Base-by-base conservation (phyloP, 495 filamentous ascomycete species). In the Talaromyces thailandensis region DNA sequence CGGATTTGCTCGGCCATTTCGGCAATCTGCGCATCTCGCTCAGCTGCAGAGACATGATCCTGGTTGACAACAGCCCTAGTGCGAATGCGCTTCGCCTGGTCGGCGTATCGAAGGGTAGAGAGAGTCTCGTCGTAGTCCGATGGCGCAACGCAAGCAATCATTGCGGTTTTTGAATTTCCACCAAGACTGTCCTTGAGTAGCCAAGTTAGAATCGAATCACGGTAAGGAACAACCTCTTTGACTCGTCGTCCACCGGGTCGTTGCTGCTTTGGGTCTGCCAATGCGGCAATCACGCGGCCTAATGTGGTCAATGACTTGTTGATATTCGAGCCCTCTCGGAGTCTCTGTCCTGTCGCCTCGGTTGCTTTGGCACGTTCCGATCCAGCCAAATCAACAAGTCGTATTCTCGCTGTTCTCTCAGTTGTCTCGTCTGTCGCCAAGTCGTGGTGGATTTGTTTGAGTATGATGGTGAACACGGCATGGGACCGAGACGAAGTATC, bases 231-330 rank as follows among this genome's bases (percentile, higher is more conserved):
- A 7, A 85, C 86, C 62, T 86, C 90, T 66, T 85, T 87, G 64
- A 77, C 81, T 61, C 81, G 78, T 66, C 77, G 79, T 61, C 69
- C 77, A 51, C 76, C 76, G 35, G 70, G 67, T 48, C 85, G 78
- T 24, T 73, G 67, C 59, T 84, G 80, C 66, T 88, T 88, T 0
- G 90, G 88, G 69, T 96, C 93, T 23, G 94, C 92, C 16, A 98
- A 81, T 3, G 94, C 93, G n/a, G 93, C 94, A 71, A 98, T 98
- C 55, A 98, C 94, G 51, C 94, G 87, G 3, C 94, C 94, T 8
- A 98, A 82, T 0, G 95, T 98, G 5, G 95, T 96, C 14, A 98
- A 83, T 7, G 94, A 98, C 71, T 98, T 96, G 80, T 98, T 98
- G 79, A 98, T 98, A 69, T 97, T 96, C 63, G 89, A 92, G 26